Conservation (phyloP, 202 grass and related monocot genomes). For the Eragrostis tef region DNA sequence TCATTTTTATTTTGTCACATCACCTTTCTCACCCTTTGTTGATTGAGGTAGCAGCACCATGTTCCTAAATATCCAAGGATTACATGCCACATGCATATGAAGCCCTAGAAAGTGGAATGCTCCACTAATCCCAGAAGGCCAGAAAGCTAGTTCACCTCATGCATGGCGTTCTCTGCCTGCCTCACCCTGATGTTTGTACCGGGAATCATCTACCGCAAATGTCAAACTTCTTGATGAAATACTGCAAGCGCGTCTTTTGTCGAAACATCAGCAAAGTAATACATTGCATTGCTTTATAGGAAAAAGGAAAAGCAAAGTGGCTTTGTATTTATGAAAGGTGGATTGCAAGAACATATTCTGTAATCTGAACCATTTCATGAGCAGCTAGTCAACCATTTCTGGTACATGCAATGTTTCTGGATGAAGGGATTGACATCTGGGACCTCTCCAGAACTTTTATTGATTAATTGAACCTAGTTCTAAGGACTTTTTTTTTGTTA, state of each 20-base stretch:
- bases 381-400: slow-evolving; percentile 50
- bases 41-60: slow-evolving; percentile 60
- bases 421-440: neutral
- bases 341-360: slow-evolving; percentile 58
- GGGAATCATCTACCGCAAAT: slow-evolving; percentile 35
- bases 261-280: slow-evolving; percentile 53
- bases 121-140: slow-evolving; percentile 61
- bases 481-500: slow-evolving; percentile 10
- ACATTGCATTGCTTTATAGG: slow-evolving; percentile 46
- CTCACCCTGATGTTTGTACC: slow-evolving; percentile 44
- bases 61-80: slow-evolving; percentile 67
- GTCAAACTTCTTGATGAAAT: slow-evolving; percentile 43
- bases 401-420: slow-evolving; percentile 25
- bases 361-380: slow-evolving; percentile 36
- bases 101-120: slow-evolving; percentile 45
- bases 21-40: slow-evolving; percentile 56
- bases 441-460: slow-evolving; percentile 9
- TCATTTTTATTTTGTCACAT: slow-evolving; percentile 41
- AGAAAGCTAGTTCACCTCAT: slow-evolving; percentile 42
- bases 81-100: slow-evolving; percentile 55
- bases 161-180: neutral
- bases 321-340: slow-evolving; percentile 62
- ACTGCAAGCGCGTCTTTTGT: slow-evolving; percentile 54
- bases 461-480: neutral
- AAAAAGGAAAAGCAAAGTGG: slow-evolving; percentile 54